phyloP scores from a whole-genome alignment of 306 rosid genomes.

The Prunus kanzakura region DNA sequence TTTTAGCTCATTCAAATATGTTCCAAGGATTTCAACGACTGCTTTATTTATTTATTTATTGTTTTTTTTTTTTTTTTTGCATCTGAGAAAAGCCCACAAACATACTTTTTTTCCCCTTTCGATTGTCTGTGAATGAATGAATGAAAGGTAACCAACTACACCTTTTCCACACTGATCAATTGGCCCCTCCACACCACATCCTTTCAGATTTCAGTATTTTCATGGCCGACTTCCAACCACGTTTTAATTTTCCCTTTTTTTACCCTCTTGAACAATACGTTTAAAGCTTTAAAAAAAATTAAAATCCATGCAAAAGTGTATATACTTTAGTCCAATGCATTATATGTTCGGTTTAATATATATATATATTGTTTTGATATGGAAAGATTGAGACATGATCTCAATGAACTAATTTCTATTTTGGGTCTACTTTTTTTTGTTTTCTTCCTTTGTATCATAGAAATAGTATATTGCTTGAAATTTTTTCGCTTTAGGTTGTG shows the following conservation, averaged over 20 bases:
- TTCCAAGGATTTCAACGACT: conserved; percentile 19
- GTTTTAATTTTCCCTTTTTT: not conserved
- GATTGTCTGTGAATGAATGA: conserved; percentile 1
- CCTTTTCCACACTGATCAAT: conserved; percentile 9
- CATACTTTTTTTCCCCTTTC: conserved; percentile 1
- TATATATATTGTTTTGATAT: not conserved
- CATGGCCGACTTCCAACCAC: conserved; percentile 22
- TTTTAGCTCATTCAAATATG: conserved; percentile 30
- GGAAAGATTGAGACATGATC: not conserved
- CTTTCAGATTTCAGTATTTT: not conserved
- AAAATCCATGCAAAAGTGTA: not conserved
- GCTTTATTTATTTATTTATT: not conserved
- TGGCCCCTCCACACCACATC: not conserved
- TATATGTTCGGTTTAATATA: not conserved
- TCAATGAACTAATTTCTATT: not conserved
- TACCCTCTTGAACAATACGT: not conserved
- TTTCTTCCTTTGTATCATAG: not conserved
- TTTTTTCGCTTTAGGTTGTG: not conserved
- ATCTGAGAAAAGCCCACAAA: conserved; percentile 1
- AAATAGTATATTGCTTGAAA: not conserved
- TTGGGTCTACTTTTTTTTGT: not conserved
- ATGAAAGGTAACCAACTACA: not conserved
- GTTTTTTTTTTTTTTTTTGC: not conserved
- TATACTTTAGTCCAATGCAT: too few relatives aligned
- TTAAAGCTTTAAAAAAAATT: not conserved